Evolutionary conservation across 2,329 filamentous ascomycete species (phyloP), one percentile per base, ranked within the genome.

Genomic region (Cercospora citrullina): DNA sequence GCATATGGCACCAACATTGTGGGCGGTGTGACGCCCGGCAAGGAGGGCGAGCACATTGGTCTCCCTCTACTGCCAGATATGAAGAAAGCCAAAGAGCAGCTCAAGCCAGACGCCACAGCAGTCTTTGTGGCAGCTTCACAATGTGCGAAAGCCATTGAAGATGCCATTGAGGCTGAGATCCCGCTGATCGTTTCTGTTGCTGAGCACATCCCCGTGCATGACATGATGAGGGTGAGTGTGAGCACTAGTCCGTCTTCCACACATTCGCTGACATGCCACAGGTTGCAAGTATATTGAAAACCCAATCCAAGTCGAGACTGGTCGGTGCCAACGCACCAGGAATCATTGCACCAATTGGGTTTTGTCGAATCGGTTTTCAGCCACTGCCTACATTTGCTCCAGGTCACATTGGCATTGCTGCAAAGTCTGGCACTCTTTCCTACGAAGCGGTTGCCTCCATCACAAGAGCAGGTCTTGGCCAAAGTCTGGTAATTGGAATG

Each of bases 301-400:
- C 90, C 0, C 91, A 94, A 75, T 89, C 85, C 1, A 90, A 87
- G 72, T 91, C 90, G 0, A 84, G 91, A 6, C 84, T 94, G 0
- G 90, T 94, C 0, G 91, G 91, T 1, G 90, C 91, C n/a, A 94
- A 94, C 76, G 91, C 90, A 21, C 91, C 91, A 0, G 91, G 91
- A 0, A 93, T 94, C 69, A 92, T 94, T 66, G 90, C 90, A 4
- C 89, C 91, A 0, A 85, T 89, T 23, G 89, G 88, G 2, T 86
- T 84, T 73, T 94, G 91, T 72, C 84, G 88, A 55, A 88, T 91
- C 75, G 91, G 91, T 0, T 93, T 94, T 76, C 91, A 93, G 77
- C 91, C 91, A 5, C 81, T 94, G 12, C 86, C 89, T 0, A 92
- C 89, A 67, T 94, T 93, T 75, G 81, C 84, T 66, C 85, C 87